phyloP scores from a whole-genome alignment of 2,329 filamentous ascomycete species.

The Aspergillus flavus region DNA sequence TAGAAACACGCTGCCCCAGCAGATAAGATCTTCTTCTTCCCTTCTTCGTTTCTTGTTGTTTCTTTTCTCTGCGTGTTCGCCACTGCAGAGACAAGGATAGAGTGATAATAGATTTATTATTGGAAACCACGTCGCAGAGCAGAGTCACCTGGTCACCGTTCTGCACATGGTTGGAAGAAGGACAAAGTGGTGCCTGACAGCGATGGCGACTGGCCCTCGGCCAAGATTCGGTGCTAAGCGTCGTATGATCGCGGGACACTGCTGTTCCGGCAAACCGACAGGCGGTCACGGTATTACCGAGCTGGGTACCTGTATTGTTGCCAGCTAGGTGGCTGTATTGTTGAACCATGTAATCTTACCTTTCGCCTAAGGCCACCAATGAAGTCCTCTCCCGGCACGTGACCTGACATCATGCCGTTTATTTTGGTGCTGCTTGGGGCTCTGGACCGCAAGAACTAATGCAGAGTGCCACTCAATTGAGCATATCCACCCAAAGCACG shows the following conservation, averaged over 20 bases:
- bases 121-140: neutral
- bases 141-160: neutral
- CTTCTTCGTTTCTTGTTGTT: too few species aligned
- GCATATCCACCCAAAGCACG: neutral
- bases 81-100: neutral
- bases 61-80: neutral
- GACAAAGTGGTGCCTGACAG: constrained; percentile 2
- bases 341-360: neutral
- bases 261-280: constrained; percentile 31
- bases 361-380: neutral
- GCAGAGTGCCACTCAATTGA: neutral
- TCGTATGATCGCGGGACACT: constrained; percentile 38
- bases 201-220: constrained; percentile 1
- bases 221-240: constrained; percentile 9
- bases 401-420: neutral
- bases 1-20: neutral
- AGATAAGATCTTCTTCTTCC: neutral
- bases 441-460: neutral
- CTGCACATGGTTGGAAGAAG: neutral
- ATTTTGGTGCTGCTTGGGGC: neutral
- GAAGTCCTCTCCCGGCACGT: accelerated
- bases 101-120: neutral
- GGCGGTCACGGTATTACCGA: constrained; percentile 3
- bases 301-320: neutral
- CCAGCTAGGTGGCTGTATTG: neutral